These are phyloP conservation scores for Croton setiger DNA, from an alignment of 441 rosid species.

Conservation along the genomic window DNA sequence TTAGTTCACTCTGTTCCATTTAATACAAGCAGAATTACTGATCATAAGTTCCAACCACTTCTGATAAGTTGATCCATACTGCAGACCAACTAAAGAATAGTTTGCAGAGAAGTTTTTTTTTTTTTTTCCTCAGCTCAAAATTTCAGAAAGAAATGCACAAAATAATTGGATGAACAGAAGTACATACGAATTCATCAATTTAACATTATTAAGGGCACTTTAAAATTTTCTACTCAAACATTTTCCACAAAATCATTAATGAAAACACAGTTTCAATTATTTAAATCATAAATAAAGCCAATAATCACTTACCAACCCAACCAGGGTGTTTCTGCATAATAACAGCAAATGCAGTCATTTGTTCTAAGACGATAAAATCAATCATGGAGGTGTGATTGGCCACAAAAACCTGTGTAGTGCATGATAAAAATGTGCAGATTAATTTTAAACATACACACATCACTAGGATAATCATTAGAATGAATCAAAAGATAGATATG, in stretches of 20 bases:
- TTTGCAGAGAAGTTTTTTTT: neutral
- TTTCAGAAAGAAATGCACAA: neutral
- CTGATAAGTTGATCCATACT: neutral
- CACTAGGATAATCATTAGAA: neutral
- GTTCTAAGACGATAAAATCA: slow-evolving; percentile 89
- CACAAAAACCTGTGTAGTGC: slow-evolving; percentile 72
- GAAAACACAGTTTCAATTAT: neutral
- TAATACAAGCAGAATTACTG: neutral
- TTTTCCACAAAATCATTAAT: neutral
- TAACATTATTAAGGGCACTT: neutral
- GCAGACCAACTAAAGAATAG: neutral
- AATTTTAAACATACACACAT: slow-evolving; percentile 1
- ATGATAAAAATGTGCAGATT: slow-evolving; percentile 20
- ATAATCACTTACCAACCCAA: slow-evolving; percentile 85
- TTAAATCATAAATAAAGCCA: neutral
- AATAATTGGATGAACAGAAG: neutral
- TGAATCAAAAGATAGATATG: neutral
- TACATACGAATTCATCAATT: neutral
- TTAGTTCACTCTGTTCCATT: neutral
- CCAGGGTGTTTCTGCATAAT: slow-evolving; percentile 99
- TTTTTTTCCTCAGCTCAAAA: neutral
- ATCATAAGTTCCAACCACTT: neutral
- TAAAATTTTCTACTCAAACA: neutral
- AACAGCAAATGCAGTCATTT: slow-evolving; percentile 96
- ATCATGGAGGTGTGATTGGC: slow-evolving; percentile 99